Evolutionary conservation across 2,329 filamentous ascomycete genomes (phyloP), one percentile per base, ranked within the genome.

Genomic region (Paracorniculantispora psalliotae): DNA sequence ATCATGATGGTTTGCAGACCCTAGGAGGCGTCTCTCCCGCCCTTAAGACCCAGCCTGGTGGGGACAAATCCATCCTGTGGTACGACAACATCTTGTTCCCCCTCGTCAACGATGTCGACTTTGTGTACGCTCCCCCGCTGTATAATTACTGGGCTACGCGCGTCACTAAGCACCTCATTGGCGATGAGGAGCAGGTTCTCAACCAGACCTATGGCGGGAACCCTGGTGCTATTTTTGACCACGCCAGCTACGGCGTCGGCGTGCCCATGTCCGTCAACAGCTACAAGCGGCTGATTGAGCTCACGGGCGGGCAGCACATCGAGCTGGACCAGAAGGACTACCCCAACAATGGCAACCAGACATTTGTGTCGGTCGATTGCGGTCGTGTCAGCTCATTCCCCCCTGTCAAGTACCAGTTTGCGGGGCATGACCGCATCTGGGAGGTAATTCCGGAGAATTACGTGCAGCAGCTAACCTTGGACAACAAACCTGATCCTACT

Each of bases 21-120:
- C 30, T 63, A 21, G 63, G 62, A 15, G 63, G 63, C 8, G 51
- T 63, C 46, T 59, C 57, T 33, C 28, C 46, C 21, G 62, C 61
- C 39, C 55, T 65, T n/a, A 59, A 69, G 13, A 64, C 66, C 9
- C n/a, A 48, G 6, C 19, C 21, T 4, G 7, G 46, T 4, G 43
- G 43, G 21, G 67, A 69, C 56, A 66, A 67, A 9, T 65, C 63
- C 54, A 60, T 58, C 23, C 72, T 70, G 63, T 73, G 71, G 67
- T 62, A 68, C 26, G 65, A 68, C 15, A 60, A 62, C 28, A 41
- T 59, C 35, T 19, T 59, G 19, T 65, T 57, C 55, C 60, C 59
- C 19, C 62, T 61, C 41, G 61, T 65, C 54, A 65, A 65, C 63
- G 43, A 57, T 4, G 41, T 63, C 43, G 57, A 52, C 50, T 65